A percentile compares a stretch with the other conserved stretches of the same genome.
phyloP scores from a whole-genome alignment of 306 rosid species.

The Dryas octopetala region DNA sequence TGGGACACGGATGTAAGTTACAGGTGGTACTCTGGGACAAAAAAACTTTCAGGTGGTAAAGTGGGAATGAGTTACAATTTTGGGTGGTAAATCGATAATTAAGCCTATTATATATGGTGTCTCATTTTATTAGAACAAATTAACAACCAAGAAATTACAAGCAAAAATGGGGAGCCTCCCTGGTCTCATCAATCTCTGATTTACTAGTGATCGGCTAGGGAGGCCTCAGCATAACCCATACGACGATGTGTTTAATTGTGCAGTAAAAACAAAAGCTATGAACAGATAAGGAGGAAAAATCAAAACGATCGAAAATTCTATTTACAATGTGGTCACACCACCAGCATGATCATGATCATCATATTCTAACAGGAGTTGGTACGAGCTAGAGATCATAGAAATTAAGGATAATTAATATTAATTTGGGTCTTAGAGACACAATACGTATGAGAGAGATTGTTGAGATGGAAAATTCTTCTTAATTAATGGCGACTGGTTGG shows the following conservation, averaged over 20 bases:
- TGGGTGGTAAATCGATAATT: too few species aligned
- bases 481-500: slow-evolving; percentile 4
- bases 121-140: slow-evolving; percentile 5
- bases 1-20: too few species aligned
- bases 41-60: too few species aligned
- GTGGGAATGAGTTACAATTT: too few species aligned
- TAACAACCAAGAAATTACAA: neutral
- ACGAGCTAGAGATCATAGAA: neutral
- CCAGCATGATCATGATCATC: neutral
- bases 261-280: neutral
- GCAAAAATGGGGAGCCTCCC: neutral
- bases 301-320: neutral
- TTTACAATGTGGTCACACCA: neutral
- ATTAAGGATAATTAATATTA: neutral
- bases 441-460: neutral
- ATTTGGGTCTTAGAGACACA: slow-evolving; percentile 18
- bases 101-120: neutral
- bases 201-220: neutral
- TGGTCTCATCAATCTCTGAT: neutral
- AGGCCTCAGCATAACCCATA: neutral
- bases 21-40: too few species aligned
- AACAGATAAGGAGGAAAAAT: neutral
- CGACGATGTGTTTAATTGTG: neutral
- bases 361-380: neutral
- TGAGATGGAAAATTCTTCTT: neutral